A percentile compares a stretch with the other conserved stretches of the same genome.
Evolutionary conservation across 2,329 filamentous ascomycete species (phyloP).

Genomic region (Neospermospora avenae): DNA sequence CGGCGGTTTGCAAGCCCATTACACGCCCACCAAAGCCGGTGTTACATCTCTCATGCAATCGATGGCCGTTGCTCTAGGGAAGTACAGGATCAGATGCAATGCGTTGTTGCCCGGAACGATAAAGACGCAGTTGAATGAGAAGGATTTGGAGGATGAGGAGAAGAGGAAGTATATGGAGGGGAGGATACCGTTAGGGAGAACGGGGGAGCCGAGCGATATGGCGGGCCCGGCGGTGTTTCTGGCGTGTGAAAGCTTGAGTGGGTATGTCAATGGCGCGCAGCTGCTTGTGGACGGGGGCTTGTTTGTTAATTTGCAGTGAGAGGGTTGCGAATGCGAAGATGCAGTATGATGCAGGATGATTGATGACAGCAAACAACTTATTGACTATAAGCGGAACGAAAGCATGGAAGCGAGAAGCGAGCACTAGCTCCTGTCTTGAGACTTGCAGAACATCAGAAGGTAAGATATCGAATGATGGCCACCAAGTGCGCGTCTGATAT

Average conservation of each 20-base stretch:
- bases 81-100: constrained; percentile 76
- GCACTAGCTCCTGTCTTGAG: background rate
- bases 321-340: background rate
- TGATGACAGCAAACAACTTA: background rate
- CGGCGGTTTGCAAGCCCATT: constrained; percentile 76
- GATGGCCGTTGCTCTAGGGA: constrained; percentile 73
- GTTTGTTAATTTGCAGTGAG: constrained; percentile 81
- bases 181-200: constrained; percentile 72
- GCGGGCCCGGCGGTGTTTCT: constrained; percentile 83
- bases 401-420: background rate
- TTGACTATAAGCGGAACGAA: background rate
- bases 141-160: constrained; percentile 68
- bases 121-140: constrained; percentile 78
- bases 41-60: constrained; percentile 80
- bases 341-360: background rate
- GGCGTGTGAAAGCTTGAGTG: constrained; percentile 73
- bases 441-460: background rate
- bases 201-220: constrained; percentile 70
- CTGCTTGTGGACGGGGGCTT: constrained; percentile 83
- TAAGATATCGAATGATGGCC: background rate
- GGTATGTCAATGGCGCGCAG: constrained; percentile 79
- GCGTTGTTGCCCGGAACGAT: constrained; percentile 81
- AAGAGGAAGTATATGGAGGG: constrained; percentile 79
- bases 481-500: no score
- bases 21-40: constrained; percentile 86